These are phyloP conservation scores for Pelargonium fulgidum DNA, from an alignment of 441 rosid species.

Conservation along the genomic window DNA sequence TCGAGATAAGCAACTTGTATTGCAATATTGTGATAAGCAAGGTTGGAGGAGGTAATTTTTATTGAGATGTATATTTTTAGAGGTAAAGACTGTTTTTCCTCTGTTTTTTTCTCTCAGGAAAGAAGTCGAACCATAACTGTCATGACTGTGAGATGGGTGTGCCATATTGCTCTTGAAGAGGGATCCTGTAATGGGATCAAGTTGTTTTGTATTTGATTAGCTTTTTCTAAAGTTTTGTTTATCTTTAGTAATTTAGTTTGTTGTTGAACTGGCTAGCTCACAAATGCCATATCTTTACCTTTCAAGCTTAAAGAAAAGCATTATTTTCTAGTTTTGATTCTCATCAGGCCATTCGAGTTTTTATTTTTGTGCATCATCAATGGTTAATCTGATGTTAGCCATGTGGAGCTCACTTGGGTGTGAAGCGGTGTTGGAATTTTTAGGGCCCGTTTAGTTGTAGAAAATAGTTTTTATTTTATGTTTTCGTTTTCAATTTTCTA, in stretches of 20 bases:
- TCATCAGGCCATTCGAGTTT: too few species aligned
- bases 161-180: slow-evolving; percentile 29
- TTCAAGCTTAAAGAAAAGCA: not conserved
- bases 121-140: slow-evolving; percentile 22
- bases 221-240: slow-evolving; percentile 20
- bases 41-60: slow-evolving; percentile 25
- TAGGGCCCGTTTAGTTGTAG: too few species aligned
- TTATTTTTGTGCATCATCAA: too few species aligned
- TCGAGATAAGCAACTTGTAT: slow-evolving; percentile 33
- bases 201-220: slow-evolving; percentile 43
- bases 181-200: slow-evolving; percentile 31
- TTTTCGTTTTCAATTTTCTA: too few species aligned
- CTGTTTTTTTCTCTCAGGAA: slow-evolving; percentile 25
- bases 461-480: too few species aligned
- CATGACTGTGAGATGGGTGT: slow-evolving; percentile 38
- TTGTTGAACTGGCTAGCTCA: slow-evolving; percentile 20
- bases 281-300: slow-evolving; percentile 17
- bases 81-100: slow-evolving; percentile 29
- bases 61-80: slow-evolving; percentile 37
- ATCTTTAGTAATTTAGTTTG: slow-evolving; percentile 26
- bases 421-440: too few species aligned
- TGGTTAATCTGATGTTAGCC: too few species aligned
- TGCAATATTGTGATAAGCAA: slow-evolving; percentile 27
- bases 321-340: not conserved
- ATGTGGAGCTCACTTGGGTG: too few species aligned